These are phyloP conservation scores for Gracilariopsis chorda DNA, from an alignment of 23 red algal genomes.

Conservation along the genomic window DNA sequence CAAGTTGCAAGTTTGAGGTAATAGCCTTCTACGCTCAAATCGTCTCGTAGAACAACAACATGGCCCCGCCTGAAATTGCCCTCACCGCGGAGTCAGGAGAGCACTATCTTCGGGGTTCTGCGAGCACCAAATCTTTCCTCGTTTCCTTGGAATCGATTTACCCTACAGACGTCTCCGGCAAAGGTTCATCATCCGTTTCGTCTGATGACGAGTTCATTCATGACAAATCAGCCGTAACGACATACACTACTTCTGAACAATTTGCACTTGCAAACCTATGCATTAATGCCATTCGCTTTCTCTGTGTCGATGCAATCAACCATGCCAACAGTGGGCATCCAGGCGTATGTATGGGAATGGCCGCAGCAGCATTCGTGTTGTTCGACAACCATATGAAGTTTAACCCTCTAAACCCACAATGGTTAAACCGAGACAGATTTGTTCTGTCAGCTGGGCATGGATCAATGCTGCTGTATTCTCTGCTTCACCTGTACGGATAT, in stretches of 20 bases:
- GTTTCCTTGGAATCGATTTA: neutral
- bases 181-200: neutral
- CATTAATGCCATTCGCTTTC: constrained; percentile 91
- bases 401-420: constrained; percentile 90
- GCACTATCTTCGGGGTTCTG: neutral
- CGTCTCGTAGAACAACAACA: too few relatives aligned
- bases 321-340: constrained; percentile 91
- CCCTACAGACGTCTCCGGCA: neutral
- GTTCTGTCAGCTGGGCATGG: constrained; percentile 91
- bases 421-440: constrained; percentile 92
- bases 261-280: constrained; percentile 57
- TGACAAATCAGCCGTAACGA: neutral
- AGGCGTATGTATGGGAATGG: constrained; percentile 94
- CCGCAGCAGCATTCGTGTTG: constrained; percentile 75
- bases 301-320: constrained; percentile 89
- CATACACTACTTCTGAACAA: constrained; percentile 19
- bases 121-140: neutral
- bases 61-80: neutral
- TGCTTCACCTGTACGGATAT: constrained; percentile 90
- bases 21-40: too few relatives aligned
- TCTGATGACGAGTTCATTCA: neutral
- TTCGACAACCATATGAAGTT: constrained; percentile 93
- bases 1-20: too few relatives aligned
- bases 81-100: neutral
- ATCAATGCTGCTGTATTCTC: constrained; percentile 93